phyloP scores from a whole-genome alignment of 495 filamentous ascomycete genomes.

The Chlorociboria aeruginascens region DNA sequence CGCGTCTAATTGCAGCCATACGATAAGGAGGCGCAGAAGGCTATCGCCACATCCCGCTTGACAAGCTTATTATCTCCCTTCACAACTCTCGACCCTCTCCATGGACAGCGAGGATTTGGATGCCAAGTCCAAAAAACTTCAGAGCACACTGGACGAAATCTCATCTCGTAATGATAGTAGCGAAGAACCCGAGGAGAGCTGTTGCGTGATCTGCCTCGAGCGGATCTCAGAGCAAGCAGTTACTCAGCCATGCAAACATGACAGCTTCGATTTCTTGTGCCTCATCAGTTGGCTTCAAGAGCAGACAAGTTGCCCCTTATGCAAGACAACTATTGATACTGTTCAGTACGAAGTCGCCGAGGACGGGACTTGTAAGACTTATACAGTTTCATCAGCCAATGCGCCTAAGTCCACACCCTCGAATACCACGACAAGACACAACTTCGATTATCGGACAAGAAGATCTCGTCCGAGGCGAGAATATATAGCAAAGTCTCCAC shows the following conservation, averaged over 20 bases:
- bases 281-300: constrained; percentile 73
- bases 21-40: too few relatives aligned
- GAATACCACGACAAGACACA: not conserved
- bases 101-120: constrained; percentile 21
- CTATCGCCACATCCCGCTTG: too few relatives aligned
- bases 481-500: constrained; percentile 15
- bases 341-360: constrained; percentile 53
- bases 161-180: constrained; percentile 16
- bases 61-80: too few relatives aligned
- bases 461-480: constrained; percentile 17
- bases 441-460: constrained; percentile 8
- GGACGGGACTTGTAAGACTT: constrained; percentile 33
- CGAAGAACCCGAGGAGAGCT: constrained; percentile 22
- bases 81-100: not conserved
- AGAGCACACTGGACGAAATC: constrained; percentile 34
- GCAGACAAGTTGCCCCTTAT: constrained; percentile 58
- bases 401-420: not conserved
- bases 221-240: constrained; percentile 56
- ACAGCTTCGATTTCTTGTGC: constrained; percentile 75
- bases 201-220: constrained; percentile 68
- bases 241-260: constrained; percentile 64
- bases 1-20: too few relatives aligned
- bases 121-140: constrained; percentile 31
- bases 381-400: constrained; percentile 30
- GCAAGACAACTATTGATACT: constrained; percentile 54